Conservation (phyloP, 352 stramenopile genomes). For the Pythium monospermum region DNA sequence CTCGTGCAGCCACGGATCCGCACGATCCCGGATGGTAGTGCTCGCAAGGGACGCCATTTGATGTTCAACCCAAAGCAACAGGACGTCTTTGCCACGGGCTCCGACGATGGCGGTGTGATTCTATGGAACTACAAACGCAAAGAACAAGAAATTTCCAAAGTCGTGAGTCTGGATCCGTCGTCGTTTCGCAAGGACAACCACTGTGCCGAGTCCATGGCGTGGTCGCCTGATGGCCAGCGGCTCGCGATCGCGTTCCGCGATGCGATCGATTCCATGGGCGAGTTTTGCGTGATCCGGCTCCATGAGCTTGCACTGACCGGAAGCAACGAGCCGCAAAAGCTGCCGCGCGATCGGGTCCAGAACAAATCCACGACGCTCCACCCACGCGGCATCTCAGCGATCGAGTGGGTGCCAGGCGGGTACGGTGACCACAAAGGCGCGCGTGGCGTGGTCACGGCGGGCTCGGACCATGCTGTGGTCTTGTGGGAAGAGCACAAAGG, state of each 20-base stretch:
- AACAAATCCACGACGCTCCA: slow-evolving; percentile 61
- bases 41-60: slow-evolving; percentile 65
- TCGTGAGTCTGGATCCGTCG: slow-evolving; percentile 47
- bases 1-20: slow-evolving; percentile 60
- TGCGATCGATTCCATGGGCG: slow-evolving; percentile 42
- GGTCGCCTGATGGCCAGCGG: slow-evolving; percentile 68
- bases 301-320: slow-evolving; percentile 56
- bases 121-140: slow-evolving; percentile 72
- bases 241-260: slow-evolving; percentile 80
- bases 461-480: slow-evolving; percentile 65
- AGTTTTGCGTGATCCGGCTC: slow-evolving; percentile 75
- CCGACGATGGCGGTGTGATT: slow-evolving; percentile 74
- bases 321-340: slow-evolving; percentile 31
- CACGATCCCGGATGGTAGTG: slow-evolving; percentile 54
- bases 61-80: slow-evolving; percentile 71
- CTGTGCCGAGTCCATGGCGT: slow-evolving; percentile 70
- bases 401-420: slow-evolving; percentile 61
- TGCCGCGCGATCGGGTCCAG: slow-evolving; percentile 53
- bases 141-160: slow-evolving; percentile 52
- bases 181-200: slow-evolving; percentile 62
- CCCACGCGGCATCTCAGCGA: slow-evolving; percentile 51
- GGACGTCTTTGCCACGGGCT: slow-evolving; percentile 69
- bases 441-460: slow-evolving; percentile 56
- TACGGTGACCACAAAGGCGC: slow-evolving; percentile 42
- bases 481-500: slow-evolving; percentile 67